These are phyloP conservation scores for Agastache rugosa DNA, from an alignment of 257 asterid species.

Conservation along the genomic window DNA sequence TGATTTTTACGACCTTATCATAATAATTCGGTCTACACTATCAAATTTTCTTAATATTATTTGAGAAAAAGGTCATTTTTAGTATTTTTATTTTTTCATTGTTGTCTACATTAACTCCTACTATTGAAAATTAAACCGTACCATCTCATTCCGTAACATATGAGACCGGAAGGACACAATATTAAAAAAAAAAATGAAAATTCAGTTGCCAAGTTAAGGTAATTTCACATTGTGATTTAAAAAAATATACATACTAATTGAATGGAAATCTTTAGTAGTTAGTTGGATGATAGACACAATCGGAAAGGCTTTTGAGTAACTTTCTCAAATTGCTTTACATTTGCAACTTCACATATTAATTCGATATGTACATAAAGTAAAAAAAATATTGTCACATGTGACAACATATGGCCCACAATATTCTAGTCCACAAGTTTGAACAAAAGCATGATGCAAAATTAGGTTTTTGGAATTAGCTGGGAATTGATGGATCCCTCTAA, in stretches of 20 bases:
- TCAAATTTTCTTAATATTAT: no score
- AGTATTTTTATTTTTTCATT: no score
- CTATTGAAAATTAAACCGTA: no score
- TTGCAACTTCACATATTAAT: background rate
- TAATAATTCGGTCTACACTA: no score
- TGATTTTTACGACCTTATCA: no score
- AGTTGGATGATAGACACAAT: constrained; percentile 33
- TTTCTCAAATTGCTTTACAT: constrained; percentile 25
- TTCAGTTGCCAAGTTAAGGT: background rate
- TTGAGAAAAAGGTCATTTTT: no score
- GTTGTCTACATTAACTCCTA: no score
- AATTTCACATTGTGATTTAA: background rate
- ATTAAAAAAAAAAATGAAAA: background rate
- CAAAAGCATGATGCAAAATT: constrained; percentile 35
- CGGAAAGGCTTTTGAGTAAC: constrained; percentile 33
- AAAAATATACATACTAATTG: background rate
- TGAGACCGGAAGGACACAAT: no score
- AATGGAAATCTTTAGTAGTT: constrained; percentile 28
- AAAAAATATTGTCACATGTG: constrained; percentile 30
- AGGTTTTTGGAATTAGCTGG: constrained; percentile 40
- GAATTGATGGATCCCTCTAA: constrained; percentile 28
- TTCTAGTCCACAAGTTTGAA: constrained; percentile 40
- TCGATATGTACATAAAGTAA: background rate
- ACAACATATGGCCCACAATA: constrained; percentile 30
- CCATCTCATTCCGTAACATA: no score